Base-by-base conservation (phyloP, 208 protist genomes). In the Leishmania turanica region DNA sequence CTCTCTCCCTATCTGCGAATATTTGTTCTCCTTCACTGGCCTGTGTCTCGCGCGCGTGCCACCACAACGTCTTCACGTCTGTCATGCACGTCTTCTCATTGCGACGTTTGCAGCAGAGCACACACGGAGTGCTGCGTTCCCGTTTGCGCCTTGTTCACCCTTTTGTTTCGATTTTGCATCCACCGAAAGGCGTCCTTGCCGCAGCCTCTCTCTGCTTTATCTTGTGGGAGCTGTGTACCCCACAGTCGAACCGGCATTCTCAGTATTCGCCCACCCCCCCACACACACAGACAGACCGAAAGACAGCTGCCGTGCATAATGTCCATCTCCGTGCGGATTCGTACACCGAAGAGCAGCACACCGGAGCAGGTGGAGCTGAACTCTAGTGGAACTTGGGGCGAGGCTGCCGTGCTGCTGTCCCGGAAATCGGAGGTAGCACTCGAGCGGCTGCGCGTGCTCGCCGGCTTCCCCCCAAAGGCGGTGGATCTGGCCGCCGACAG, bases 401-500 rank as follows among this genome's bases (percentile, higher is more conserved):
- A 85, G 65, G 82, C 77, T 1, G 82, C 78, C 27, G 54, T 45
- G 21, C 21, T 85, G 27, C 77, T 85, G 9, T 85, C 82, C 0
- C 54, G 56, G 13, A 53, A 77, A 17, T 87, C 87, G 6, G 87
- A 80, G 78, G 86, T 98, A 19, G 77, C 78, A n/a, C 60, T 81
- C 1, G 74, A 85, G 17, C 40, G 81, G 7, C 72, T 96, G 51
- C 87, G 89, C 6, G 79, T 98, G 27, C 87, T 98, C 24, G 66
- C 77, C 19, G 95, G 95, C 15, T 97, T 93, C 71, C 96, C 96
- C 6, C 96, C 95, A 6, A 93, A 92, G 85, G 75, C 87, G n/a
- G 74, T 98, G 40, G 84, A 84, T 24, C 77, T 90, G 6, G 82
- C 77, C 2, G 74, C 81, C 31, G 85, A 85, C 40, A 87, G 78